A percentile compares a stretch with the other conserved stretches of the same genome.
phyloP scores from a whole-genome alignment of 2,329 filamentous ascomycete species.

The Aspergillus ochraceoroseus region DNA sequence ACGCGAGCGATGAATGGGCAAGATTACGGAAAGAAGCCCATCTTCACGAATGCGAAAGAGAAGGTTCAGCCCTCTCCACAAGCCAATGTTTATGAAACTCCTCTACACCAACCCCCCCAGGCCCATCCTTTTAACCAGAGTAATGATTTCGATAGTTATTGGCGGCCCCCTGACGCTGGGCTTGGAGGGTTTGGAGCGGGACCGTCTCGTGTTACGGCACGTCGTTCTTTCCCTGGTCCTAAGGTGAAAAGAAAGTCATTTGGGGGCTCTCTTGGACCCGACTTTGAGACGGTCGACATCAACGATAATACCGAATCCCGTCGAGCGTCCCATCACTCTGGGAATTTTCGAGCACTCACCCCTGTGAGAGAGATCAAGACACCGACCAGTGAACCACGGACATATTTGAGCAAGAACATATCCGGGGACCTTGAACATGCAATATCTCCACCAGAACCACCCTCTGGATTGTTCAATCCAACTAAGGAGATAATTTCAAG shows the following conservation, averaged over 20 bases:
- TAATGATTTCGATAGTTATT: slow-evolving; percentile 17
- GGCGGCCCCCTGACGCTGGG: slow-evolving; percentile 13
- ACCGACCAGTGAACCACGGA: slow-evolving; percentile 14
- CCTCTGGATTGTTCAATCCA: slow-evolving; percentile 22
- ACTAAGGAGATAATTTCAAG: slow-evolving; percentile 31
- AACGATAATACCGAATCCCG: slow-evolving; percentile 23
- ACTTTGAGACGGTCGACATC: slow-evolving; percentile 27
- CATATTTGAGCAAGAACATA: slow-evolving; percentile 3
- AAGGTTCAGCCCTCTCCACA: slow-evolving; percentile 9
- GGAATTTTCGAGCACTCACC: slow-evolving; percentile 21
- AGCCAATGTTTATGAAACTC: slow-evolving; percentile 6
- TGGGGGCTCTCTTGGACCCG: slow-evolving; percentile 13
- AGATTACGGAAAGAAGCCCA: slow-evolving; percentile 14
- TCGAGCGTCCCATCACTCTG: slow-evolving; percentile 21
- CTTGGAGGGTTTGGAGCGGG: slow-evolving; percentile 11
- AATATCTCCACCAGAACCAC: slow-evolving; percentile 22
- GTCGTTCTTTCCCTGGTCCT: slow-evolving; percentile 8
- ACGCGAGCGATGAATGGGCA: slow-evolving; percentile 10
- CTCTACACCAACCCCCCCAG: slow-evolving; percentile 3
- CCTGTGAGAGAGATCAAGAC: slow-evolving; percentile 23
- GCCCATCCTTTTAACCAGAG: slow-evolving; percentile 13
- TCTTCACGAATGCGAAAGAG: slow-evolving; percentile 13
- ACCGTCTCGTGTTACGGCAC: slow-evolving; percentile 16
- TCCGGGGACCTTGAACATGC: slow-evolving; percentile 8
- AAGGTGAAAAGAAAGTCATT: slow-evolving; percentile 10